phyloP scores from a whole-genome alignment of 2,329 filamentous ascomycete genomes.

The Ciborinia camelliae region DNA sequence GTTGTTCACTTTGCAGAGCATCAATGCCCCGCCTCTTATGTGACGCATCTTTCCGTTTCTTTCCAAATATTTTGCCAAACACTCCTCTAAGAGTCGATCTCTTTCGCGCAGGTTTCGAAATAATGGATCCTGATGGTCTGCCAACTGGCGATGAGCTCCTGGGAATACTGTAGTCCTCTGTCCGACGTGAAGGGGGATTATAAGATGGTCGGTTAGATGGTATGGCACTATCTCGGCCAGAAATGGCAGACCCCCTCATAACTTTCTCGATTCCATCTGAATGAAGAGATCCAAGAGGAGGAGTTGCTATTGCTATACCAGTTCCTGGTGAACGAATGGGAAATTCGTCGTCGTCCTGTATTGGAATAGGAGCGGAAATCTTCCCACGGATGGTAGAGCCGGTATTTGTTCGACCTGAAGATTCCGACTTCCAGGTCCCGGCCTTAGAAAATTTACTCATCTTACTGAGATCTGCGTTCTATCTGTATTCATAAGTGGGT shows the following conservation, averaged over 20 bases:
- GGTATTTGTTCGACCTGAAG: constrained; percentile 36
- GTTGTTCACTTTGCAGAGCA: constrained; percentile 37
- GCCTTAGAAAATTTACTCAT: constrained; percentile 34
- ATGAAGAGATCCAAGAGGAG: constrained; percentile 33
- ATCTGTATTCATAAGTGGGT: constrained; percentile 21
- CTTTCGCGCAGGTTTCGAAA: constrained; percentile 48
- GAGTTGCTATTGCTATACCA: constrained; percentile 39
- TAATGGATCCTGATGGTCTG: constrained; percentile 40
- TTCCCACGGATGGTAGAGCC: constrained; percentile 52
- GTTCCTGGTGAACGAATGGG: constrained; percentile 47
- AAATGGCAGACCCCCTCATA: constrained; percentile 16
- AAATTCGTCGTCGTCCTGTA: constrained; percentile 54
- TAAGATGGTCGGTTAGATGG: constrained; percentile 23
- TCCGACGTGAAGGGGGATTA: constrained; percentile 22
- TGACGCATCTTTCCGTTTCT: constrained; percentile 39
- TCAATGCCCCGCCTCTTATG: constrained; percentile 13
- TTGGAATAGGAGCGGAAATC: constrained; percentile 58
- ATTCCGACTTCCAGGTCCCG: constrained; percentile 29
- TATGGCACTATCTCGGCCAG: constrained; percentile 18
- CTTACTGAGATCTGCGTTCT: constrained; percentile 16
- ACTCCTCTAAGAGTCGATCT: constrained; percentile 56
- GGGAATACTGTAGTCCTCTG: constrained; percentile 1
- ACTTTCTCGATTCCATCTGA: constrained; percentile 16
- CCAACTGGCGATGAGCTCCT: constrained; percentile 12
- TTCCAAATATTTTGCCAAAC: constrained; percentile 56